Base-by-base conservation (phyloP, 192 early-diverging fungal species). In the Bifiguratus adelaidae region DNA sequence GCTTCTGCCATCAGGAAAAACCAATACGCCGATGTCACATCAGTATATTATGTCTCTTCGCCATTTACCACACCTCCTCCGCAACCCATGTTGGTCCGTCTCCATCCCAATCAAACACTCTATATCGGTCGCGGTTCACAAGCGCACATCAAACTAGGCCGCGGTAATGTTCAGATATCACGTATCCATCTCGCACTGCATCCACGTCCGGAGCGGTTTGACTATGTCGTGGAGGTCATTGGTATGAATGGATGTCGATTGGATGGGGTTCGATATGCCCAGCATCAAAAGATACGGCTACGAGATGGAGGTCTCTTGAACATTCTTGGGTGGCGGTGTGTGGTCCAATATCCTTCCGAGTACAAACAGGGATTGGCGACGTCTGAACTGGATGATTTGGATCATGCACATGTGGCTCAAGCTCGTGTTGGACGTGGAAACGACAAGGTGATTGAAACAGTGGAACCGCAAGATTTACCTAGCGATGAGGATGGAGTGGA, bases 41-140 rank as follows among this genome's bases (percentile, higher is more conserved):
- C n/a, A n/a, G n/a, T n/a, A n/a, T n/a, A n/a, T n/a, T n/a, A n/a
- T n/a, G n/a, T n/a, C n/a, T n/a, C n/a, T n/a, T n/a, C n/a, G n/a
- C n/a, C n/a, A n/a, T n/a, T n/a, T n/a, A n/a, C n/a, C n/a, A n/a
- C n/a, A n/a, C n/a, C n/a, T n/a, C n/a, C n/a, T n/a, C n/a, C n/a
- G n/a, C n/a, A n/a, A n/a, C n/a, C n/a, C n/a, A n/a, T n/a, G n/a
- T n/a, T n/a, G n/a, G n/a, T n/a, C n/a, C n/a, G n/a, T n/a, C n/a
- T n/a, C n/a, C n/a, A n/a, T n/a, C n/a, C n/a, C n/a, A n/a, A n/a
- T n/a, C n/a, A n/a, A n/a, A n/a, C n/a, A n/a, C n/a, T n/a, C n/a
- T n/a, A n/a, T n/a, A n/a, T 75, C 3, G 72, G 72, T 11, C 56
- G 72, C 55, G 68, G 72, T 8, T 63, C 65, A 13, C 56, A 60